Conservation (phyloP, 2,329 filamentous ascomycete genomes). For the Cladophialophora bantiana region DNA sequence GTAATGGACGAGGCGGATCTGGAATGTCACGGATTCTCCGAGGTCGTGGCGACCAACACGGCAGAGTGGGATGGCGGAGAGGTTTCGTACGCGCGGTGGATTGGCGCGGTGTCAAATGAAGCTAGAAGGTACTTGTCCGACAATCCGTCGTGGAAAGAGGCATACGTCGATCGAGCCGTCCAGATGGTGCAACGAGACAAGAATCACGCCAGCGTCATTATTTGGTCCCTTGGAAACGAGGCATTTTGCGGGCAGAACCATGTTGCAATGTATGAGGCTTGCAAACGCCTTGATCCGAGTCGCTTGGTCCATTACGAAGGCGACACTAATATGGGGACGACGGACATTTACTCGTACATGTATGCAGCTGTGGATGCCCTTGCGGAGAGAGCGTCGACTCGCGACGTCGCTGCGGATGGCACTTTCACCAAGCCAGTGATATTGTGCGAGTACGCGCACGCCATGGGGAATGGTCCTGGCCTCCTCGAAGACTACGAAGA, state of each 20-base stretch:
- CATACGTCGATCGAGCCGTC: slow-evolving; percentile 71
- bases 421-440: slow-evolving; percentile 52
- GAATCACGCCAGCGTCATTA: slow-evolving; percentile 72
- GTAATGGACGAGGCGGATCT: slow-evolving; percentile 50
- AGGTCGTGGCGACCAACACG: slow-evolving; percentile 4
- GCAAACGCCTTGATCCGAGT: slow-evolving; percentile 63
- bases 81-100: slow-evolving; percentile 23
- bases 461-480: slow-evolving; percentile 78
- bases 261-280: slow-evolving; percentile 70
- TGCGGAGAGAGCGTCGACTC: slow-evolving; percentile 43
- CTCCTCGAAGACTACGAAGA: slow-evolving; percentile 72
- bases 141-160: slow-evolving; percentile 55
- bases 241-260: slow-evolving; percentile 75
- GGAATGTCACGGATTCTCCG: slow-evolving; percentile 47
- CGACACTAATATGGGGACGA: slow-evolving; percentile 64
- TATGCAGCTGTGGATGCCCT: slow-evolving; percentile 56
- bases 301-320: slow-evolving; percentile 72
- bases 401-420: slow-evolving; percentile 46
- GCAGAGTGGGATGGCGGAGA: slow-evolving; percentile 11
- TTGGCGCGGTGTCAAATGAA: slow-evolving; percentile 24
- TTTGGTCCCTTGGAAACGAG: slow-evolving; percentile 78
- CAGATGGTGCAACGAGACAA: slow-evolving; percentile 73
- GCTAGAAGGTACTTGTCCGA: slow-evolving; percentile 44
- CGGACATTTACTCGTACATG: slow-evolving; percentile 75
- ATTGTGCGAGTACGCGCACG: slow-evolving; percentile 62